These are phyloP conservation scores for Backusella mclennaniae DNA, from an alignment of 192 early-diverging fungal species.

Conservation along the genomic window DNA sequence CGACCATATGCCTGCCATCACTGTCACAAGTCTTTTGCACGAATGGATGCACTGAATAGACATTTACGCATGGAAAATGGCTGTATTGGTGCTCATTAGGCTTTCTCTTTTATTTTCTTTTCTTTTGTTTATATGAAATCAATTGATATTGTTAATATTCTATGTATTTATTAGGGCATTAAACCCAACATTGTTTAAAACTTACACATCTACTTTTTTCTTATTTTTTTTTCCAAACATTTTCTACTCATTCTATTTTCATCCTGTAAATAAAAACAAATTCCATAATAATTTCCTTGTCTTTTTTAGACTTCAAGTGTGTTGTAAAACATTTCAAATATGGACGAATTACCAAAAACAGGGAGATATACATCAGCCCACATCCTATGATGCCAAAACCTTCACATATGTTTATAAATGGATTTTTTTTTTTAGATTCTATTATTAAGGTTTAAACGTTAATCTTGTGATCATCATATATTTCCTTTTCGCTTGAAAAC, in stretches of 20 bases:
- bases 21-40: conserved; percentile 72
- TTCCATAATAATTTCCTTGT: neutral
- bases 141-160: conserved; percentile 1
- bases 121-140: neutral
- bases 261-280: conserved; percentile 12
- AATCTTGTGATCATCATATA: neutral
- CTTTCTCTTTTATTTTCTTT: neutral
- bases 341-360: neutral
- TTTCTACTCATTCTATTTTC: neutral
- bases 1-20: conserved; percentile 68
- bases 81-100: conserved; percentile 8
- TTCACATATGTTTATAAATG: neutral
- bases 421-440: neutral
- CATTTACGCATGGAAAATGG: conserved; percentile 46
- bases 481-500: neutral
- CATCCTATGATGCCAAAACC: neutral
- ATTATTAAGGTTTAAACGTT: neutral
- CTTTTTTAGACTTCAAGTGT: neutral
- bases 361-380: neutral
- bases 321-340: neutral
- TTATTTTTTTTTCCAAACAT: neutral
- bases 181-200: neutral
- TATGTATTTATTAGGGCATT: conserved; percentile 1
- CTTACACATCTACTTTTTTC: neutral
- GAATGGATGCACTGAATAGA: conserved; percentile 70